Percentiles rank a stretch among this genome's conserved stretches.
phyloP scores from a whole-genome alignment of 1,284 basidiomycete species.

The Trametes versicolor region DNA sequence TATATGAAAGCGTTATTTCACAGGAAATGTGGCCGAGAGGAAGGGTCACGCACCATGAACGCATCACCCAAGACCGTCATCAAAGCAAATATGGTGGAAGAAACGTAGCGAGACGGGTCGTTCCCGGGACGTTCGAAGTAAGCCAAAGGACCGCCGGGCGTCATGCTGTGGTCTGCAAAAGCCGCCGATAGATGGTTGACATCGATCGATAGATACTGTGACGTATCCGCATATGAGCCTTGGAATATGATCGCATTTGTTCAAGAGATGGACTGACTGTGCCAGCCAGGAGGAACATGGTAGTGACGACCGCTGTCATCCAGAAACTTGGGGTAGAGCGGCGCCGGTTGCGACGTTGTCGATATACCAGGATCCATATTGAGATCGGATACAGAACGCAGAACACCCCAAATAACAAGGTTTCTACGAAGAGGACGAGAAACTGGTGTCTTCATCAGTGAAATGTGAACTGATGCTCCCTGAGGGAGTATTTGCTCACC shows the following conservation, averaged over 20 bases:
- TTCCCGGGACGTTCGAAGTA: neutral
- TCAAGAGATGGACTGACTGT: neutral
- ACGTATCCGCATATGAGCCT: neutral
- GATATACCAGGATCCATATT: neutral
- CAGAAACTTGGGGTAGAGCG: neutral
- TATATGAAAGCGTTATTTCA: neutral
- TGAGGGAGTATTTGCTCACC: neutral
- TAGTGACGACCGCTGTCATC: neutral
- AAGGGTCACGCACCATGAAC: neutral
- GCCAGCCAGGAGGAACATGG: neutral
- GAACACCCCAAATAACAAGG: neutral
- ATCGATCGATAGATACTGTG: neutral
- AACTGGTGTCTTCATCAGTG: neutral
- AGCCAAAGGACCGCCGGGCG: neutral
- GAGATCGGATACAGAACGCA: neutral
- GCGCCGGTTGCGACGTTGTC: neutral
- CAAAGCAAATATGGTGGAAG: neutral
- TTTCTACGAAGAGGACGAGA: neutral
- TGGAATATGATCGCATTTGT: neutral
- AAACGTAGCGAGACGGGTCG: neutral
- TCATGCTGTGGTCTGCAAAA: neutral
- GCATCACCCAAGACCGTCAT: neutral
- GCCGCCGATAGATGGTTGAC: neutral
- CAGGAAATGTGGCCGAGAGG: neutral
- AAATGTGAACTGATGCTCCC: neutral